Evolutionary conservation across 495 filamentous ascomycete species (phyloP).

Genomic region (Lophium mytilinum): DNA sequence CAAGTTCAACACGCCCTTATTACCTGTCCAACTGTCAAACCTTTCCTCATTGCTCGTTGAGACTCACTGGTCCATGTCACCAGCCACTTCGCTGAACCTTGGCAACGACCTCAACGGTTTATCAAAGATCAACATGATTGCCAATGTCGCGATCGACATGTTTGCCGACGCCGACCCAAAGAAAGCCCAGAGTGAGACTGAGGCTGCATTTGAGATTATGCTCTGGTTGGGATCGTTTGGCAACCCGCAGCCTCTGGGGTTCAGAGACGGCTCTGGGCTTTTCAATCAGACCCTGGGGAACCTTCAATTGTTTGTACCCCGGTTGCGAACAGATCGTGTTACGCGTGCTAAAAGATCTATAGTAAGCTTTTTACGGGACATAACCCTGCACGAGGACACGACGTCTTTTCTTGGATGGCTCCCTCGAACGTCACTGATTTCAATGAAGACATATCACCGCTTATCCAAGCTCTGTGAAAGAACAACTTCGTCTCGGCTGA

Average conservation of each 20-base stretch:
- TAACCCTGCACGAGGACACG: conserved; percentile 11
- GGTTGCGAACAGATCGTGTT: not conserved
- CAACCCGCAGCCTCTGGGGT: conserved; percentile 9
- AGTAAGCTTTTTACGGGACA: conserved; percentile 14
- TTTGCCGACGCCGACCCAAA: conserved; percentile 11
- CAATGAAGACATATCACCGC: conserved; percentile 10
- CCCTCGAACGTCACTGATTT: conserved; percentile 11
- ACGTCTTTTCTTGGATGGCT: conserved; percentile 17
- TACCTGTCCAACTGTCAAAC: not conserved
- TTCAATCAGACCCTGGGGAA: conserved; percentile 5
- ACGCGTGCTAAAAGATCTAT: not conserved
- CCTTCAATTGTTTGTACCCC: not conserved
- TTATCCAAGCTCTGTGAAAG: conserved; percentile 8
- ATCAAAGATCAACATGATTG: not conserved
- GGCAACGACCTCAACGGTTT: not conserved
- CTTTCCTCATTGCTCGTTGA: not conserved
- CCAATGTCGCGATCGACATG: conserved; percentile 12
- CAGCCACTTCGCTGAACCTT: not conserved
- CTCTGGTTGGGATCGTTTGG: conserved; percentile 18
- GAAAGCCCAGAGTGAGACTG: not conserved
- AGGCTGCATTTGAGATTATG: conserved; percentile 17
- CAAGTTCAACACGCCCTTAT: not conserved
- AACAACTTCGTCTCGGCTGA: not conserved
- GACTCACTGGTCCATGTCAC: not conserved
- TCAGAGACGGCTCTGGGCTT: not conserved